A percentile compares a stretch with the other conserved stretches of the same genome.
These are phyloP conservation scores for Phytopythium cucurbitacearum DNA, from an alignment of 352 stramenopile species.

Conservation along the genomic window DNA sequence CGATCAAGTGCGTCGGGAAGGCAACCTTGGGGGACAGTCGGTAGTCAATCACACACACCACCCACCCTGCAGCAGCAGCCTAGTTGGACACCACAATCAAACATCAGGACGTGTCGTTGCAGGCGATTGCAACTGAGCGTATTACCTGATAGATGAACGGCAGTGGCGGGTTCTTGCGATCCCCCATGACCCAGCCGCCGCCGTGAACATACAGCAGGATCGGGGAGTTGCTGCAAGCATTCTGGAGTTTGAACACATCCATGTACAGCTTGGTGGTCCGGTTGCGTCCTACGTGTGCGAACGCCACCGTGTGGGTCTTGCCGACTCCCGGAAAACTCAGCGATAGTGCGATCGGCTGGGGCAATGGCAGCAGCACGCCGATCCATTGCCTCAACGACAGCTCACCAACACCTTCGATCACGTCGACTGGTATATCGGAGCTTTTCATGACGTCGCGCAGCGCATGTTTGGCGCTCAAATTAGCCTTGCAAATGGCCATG, in stretches of 20 bases:
- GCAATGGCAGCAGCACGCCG: constrained; percentile 51
- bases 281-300: constrained; percentile 59
- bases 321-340: constrained; percentile 46
- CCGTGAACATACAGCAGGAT: constrained; percentile 78
- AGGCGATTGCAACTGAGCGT: no score
- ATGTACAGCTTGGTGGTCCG: constrained; percentile 56
- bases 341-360: constrained; percentile 42
- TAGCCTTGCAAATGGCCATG: constrained; percentile 32
- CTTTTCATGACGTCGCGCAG: constrained; percentile 36
- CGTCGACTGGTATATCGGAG: constrained; percentile 24
- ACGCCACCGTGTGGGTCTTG: constrained; percentile 52
- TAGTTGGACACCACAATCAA: no score
- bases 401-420: constrained; percentile 34
- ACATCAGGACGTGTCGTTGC: no score
- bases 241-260: constrained; percentile 66
- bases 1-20: constrained; percentile 67
- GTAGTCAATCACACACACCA: constrained; percentile 79
- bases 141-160: constrained; percentile 59
- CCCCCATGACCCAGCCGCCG: constrained; percentile 72
- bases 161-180: constrained; percentile 34
- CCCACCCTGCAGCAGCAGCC: constrained; percentile 34
- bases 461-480: constrained; percentile 35
- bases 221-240: constrained; percentile 48
- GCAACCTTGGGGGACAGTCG: constrained; percentile 59
- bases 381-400: constrained; percentile 49